A percentile compares a stretch with the other conserved stretches of the same genome.
Conservation (phyloP, 1,284 basidiomycete species). For the Xerocomus minutiporus region DNA sequence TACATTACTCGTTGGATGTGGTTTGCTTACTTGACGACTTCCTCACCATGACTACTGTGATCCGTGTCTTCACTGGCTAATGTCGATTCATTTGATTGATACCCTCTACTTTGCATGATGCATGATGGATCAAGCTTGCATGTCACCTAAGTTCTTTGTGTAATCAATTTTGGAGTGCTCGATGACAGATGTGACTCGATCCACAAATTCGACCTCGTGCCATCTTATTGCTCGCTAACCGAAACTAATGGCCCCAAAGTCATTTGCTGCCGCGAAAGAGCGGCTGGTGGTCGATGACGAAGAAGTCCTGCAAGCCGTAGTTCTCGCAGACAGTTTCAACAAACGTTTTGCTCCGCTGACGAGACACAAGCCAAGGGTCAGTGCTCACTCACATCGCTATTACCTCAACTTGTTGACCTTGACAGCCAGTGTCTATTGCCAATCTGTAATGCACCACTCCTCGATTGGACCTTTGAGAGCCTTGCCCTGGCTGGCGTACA, state of each 20-base stretch:
- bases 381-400: constrained; percentile 22
- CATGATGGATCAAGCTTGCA: constrained; percentile 36
- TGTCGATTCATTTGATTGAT: constrained; percentile 38
- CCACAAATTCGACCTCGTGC: too few species aligned
- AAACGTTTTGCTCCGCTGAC: constrained; percentile 88
- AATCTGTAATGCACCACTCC: constrained; percentile 87
- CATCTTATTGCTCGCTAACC: background rate
- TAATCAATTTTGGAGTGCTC: constrained; percentile 37
- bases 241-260: constrained; percentile 59
- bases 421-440: constrained; percentile 78
- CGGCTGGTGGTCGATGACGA: constrained; percentile 66
- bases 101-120: constrained; percentile 28
- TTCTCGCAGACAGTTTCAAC: constrained; percentile 94
- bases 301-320: constrained; percentile 84
- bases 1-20: constrained; percentile 65
- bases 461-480: constrained; percentile 96
- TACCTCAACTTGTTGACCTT: constrained; percentile 11
- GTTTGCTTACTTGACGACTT: constrained; percentile 42
- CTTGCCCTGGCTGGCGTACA: constrained; percentile 89
- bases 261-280: constrained; percentile 49
- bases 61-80: constrained; percentile 39
- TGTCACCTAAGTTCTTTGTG: constrained; percentile 53
- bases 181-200: too few species aligned
- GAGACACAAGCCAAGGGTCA: constrained; percentile 73
- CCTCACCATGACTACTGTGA: constrained; percentile 53